phyloP scores from a whole-genome alignment of 345 rosid species.

The Salix brachista region DNA sequence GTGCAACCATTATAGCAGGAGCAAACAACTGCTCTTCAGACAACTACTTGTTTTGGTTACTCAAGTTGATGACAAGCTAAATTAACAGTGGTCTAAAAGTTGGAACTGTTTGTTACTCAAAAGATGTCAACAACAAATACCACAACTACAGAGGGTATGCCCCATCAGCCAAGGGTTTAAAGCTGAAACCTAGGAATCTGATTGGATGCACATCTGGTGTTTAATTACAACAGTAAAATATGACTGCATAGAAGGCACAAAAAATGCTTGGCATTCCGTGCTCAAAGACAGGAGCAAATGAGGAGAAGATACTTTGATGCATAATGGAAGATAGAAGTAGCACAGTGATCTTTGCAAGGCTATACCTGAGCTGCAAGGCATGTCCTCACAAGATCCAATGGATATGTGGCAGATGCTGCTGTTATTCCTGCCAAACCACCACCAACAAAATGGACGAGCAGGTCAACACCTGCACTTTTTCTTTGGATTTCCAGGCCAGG shows the following conservation, averaged over 20 bases:
- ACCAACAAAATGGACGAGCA: slow-evolving; percentile 59
- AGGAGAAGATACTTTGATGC: not conserved
- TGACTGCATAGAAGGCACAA: no score
- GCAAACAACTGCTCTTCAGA: not conserved
- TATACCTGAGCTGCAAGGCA: slow-evolving; percentile 93
- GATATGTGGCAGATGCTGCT: slow-evolving; percentile 87
- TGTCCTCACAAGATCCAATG: slow-evolving; percentile 94
- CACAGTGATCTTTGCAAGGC: not conserved
- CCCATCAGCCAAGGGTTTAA: not conserved
- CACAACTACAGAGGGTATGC: no score
- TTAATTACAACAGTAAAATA: no score
- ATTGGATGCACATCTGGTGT: not conserved
- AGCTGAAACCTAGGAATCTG: not conserved
- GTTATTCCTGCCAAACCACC: slow-evolving; percentile 97
- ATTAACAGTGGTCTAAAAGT: not conserved
- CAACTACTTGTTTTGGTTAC: not conserved
- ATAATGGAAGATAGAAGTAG: not conserved
- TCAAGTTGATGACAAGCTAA: not conserved
- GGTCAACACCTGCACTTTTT: slow-evolving; percentile 34
- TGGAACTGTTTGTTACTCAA: not conserved
- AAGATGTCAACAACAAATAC: not conserved
- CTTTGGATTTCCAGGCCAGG: slow-evolving; percentile 34
- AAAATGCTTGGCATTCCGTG: not conserved
- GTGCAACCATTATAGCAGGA: not conserved
- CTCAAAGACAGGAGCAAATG: not conserved